Conservation (phyloP, 768 basidiomycete genomes). For the Mycena indigotica region DNA sequence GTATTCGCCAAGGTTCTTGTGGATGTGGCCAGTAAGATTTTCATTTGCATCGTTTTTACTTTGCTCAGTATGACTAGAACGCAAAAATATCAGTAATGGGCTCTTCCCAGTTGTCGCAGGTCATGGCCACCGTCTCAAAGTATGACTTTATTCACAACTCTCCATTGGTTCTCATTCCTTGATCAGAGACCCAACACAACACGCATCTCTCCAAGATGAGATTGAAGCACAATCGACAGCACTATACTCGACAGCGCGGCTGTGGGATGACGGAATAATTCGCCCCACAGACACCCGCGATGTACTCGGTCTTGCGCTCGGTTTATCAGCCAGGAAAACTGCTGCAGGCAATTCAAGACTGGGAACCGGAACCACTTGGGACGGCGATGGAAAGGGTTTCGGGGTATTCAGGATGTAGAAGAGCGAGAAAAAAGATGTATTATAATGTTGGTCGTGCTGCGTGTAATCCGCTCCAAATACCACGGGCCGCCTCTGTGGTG, state of each 20-base stretch:
- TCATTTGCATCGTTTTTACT: background rate
- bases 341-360: conserved; percentile 18
- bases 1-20: conserved; percentile 94
- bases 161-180: conserved; percentile 3
- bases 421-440: conserved; percentile 2
- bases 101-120: conserved; percentile 87
- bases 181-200: conserved; percentile 75
- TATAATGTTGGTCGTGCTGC: conserved; percentile 61
- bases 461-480: conserved; percentile 88
- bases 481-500: conserved; percentile 75
- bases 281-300: conserved; percentile 86
- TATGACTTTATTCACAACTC: conserved; percentile 35
- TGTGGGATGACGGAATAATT: conserved; percentile 95
- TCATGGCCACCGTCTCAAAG: conserved; percentile 90
- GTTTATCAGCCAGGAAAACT: conserved; percentile 62
- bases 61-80: conserved; percentile 52
- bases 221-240: conserved; percentile 91
- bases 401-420: conserved; percentile 88
- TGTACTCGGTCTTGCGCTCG: conserved; percentile 84
- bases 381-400: conserved; percentile 70
- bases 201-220: conserved; percentile 70
- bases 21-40: conserved; percentile 92
- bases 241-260: conserved; percentile 84
- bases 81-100: conserved; percentile 97
- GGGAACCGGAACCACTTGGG: conserved; percentile 59